A percentile compares a stretch with the other conserved stretches of the same genome.
These are phyloP conservation scores for Phytophthora aleatoria DNA, from an alignment of 352 stramenopile species.

Conservation along the genomic window DNA sequence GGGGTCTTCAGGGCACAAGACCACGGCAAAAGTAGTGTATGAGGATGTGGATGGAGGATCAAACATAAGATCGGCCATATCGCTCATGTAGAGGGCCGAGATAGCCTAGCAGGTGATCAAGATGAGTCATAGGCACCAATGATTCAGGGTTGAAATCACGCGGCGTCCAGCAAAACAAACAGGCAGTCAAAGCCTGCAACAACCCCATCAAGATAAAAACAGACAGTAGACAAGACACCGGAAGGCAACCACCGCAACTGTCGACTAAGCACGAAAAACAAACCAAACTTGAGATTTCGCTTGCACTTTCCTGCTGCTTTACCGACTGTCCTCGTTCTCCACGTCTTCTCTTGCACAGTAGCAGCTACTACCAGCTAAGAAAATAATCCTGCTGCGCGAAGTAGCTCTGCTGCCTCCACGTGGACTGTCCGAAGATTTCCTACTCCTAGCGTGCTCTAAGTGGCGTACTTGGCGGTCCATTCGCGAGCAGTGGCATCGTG, in stretches of 20 bases:
- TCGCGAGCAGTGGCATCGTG: conserved; percentile 97
- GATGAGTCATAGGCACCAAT: conserved; percentile 21
- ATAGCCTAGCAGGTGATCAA: conserved; percentile 23
- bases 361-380: conserved; percentile 6
- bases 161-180: background rate
- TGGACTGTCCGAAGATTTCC: conserved; percentile 32
- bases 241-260: conserved; percentile 1
- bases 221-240: conserved; percentile 1
- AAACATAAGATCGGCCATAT: background rate
- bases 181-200: background rate
- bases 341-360: conserved; percentile 13
- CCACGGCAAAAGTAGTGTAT: background rate
- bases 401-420: background rate
- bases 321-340: conserved; percentile 28
- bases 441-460: conserved; percentile 86
- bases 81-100: background rate
- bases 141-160: conserved; percentile 4
- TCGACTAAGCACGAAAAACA: conserved; percentile 33
- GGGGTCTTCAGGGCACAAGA: background rate
- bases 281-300: conserved; percentile 44
- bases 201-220: background rate
- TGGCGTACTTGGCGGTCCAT: conserved; percentile 99
- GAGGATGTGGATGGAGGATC: background rate
- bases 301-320: conserved; percentile 41
- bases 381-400: conserved; percentile 3